Conservation (phyloP, 179 eudicot genomes). For the Carnegiea gigantea region DNA sequence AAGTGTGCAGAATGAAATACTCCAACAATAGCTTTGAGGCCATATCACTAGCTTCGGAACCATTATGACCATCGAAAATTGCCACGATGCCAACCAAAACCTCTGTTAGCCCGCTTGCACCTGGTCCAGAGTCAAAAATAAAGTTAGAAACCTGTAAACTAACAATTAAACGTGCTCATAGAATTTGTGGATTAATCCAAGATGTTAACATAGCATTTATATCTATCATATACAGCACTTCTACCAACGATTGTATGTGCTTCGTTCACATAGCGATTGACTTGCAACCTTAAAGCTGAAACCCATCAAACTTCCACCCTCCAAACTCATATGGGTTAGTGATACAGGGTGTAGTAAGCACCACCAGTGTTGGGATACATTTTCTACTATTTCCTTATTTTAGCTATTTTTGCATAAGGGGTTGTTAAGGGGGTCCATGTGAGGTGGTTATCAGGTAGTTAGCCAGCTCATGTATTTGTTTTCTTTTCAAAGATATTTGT, state of each 20-base stretch:
- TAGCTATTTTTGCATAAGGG: no score
- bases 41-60: slow-evolving; percentile 96
- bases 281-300: neutral
- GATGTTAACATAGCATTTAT: neutral
- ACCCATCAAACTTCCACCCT: neutral
- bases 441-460: no score
- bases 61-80: slow-evolving; percentile 97
- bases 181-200: neutral
- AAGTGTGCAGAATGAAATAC: slow-evolving; percentile 81
- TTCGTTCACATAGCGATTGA: neutral
- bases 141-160: neutral
- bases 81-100: slow-evolving; percentile 70
- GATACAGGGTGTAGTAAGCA: no score
- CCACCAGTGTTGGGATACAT: no score
- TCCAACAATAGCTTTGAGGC: slow-evolving; percentile 84
- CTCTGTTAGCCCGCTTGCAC: slow-evolving; percentile 65
- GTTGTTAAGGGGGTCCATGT: no score
- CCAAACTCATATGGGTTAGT: neutral
- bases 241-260: neutral
- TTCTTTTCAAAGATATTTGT: no score
- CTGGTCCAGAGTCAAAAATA: slow-evolving; percentile 43
- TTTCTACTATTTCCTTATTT: no score
- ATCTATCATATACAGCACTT: neutral
- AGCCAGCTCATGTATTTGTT: no score
- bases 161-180: neutral